A percentile compares a stretch with the other conserved stretches of the same genome.
Evolutionary conservation across 306 rosid species (phyloP).

Genomic region (Styphnolobium japonicum): DNA sequence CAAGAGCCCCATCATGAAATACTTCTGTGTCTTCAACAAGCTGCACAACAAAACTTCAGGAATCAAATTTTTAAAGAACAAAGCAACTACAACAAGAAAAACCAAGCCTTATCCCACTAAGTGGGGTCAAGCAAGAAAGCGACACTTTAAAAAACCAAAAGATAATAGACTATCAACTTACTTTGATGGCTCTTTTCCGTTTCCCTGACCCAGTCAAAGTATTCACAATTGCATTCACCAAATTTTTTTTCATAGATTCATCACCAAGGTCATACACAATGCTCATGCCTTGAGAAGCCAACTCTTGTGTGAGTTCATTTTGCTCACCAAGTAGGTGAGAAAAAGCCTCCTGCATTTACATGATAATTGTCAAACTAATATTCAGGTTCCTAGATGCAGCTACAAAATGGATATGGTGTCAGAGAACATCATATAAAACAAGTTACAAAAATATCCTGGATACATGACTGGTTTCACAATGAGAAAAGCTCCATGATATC

Average conservation of each 20-base stretch:
- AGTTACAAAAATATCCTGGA: background rate
- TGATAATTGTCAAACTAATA: slow-evolving; percentile 22
- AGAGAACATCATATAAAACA: slow-evolving; percentile 14
- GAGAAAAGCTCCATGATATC: background rate
- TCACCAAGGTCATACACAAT: slow-evolving; percentile 96
- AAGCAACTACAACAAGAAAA: slow-evolving; percentile 8
- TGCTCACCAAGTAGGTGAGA: slow-evolving; percentile 91
- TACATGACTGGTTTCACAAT: background rate
- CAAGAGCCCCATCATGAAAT: slow-evolving; percentile 89
- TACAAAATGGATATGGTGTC: background rate
- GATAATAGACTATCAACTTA: slow-evolving; percentile 37
- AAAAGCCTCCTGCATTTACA: slow-evolving; percentile 86
- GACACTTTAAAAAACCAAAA: background rate
- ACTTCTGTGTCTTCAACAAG: slow-evolving; percentile 94
- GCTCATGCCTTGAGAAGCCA: slow-evolving; percentile 99
- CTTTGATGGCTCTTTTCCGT: slow-evolving; percentile 93
- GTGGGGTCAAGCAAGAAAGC: background rate
- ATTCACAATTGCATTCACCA: slow-evolving; percentile 87
- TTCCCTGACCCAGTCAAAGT: slow-evolving; percentile 89
- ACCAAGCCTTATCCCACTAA: background rate
- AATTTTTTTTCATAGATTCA: slow-evolving; percentile 73
- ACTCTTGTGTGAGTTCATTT: slow-evolving; percentile 93
- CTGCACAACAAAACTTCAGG: slow-evolving; percentile 41
- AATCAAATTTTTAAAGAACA: background rate
- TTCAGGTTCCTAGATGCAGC: slow-evolving; percentile 5